phyloP scores from a whole-genome alignment of 2,329 filamentous ascomycete genomes.

The Botryotinia convoluta region DNA sequence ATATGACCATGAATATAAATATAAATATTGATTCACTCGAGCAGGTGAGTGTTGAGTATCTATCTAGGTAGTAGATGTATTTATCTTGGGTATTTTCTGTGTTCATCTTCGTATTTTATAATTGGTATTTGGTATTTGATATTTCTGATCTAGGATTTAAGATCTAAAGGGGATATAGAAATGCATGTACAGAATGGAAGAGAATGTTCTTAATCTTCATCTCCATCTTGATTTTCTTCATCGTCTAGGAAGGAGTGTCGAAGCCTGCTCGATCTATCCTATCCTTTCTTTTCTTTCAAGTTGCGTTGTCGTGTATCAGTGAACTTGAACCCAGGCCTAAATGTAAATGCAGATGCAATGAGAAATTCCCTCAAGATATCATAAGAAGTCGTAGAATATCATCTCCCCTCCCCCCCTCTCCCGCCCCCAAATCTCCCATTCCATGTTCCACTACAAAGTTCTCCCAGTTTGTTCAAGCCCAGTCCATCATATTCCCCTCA shows the following conservation, averaged over 20 bases:
- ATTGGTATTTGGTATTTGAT: too few species aligned
- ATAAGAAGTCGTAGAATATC: neutral
- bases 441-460: neutral
- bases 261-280: neutral
- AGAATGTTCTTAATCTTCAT: too few species aligned
- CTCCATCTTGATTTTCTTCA: neutral
- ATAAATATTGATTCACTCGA: too few species aligned
- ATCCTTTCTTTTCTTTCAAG: neutral
- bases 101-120: too few species aligned
- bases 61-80: too few species aligned
- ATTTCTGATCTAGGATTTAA: neutral
- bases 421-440: neutral
- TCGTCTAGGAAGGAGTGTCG: neutral
- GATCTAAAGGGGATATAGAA: neutral
- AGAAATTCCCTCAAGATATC: neutral
- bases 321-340: too few species aligned
- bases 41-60: too few species aligned
- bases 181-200: neutral
- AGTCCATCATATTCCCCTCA: neutral
- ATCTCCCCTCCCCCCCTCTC: too few species aligned
- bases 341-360: neutral
- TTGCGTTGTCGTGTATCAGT: neutral
- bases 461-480: neutral
- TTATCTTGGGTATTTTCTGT: too few species aligned
- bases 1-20: too few species aligned